These are phyloP conservation scores for Pythium plurisporium DNA, from an alignment of 352 stramenopile genomes.

Conservation along the genomic window DNA sequence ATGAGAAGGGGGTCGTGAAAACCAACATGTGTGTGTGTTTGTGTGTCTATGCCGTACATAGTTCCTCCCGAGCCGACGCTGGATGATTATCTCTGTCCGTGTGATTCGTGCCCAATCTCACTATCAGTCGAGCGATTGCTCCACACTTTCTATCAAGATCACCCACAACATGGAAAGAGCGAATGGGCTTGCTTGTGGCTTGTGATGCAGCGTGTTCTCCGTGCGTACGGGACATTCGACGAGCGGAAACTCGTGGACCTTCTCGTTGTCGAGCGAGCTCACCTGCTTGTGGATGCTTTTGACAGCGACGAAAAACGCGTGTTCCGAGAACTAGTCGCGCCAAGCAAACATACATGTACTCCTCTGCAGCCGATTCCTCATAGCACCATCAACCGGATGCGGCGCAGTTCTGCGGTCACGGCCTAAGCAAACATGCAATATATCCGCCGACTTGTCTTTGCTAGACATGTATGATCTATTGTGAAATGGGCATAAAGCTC, in stretches of 20 bases:
- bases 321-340: constrained; percentile 28
- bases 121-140: constrained; percentile 39
- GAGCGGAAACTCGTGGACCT: constrained; percentile 32
- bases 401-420: constrained; percentile 1
- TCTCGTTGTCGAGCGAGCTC: not conserved
- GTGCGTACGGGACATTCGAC: constrained; percentile 64
- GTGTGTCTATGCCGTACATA: not conserved
- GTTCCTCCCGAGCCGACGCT: not conserved
- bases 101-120: constrained; percentile 54
- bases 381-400: too few relatives aligned
- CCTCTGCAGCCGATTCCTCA: too few relatives aligned
- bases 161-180: constrained; percentile 22
- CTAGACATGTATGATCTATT: too few relatives aligned
- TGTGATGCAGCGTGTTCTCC: constrained; percentile 44
- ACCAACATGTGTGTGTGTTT: not conserved
- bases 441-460: too few relatives aligned
- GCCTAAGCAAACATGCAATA: too few relatives aligned
- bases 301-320: constrained; percentile 46
- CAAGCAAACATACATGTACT: too few relatives aligned
- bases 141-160: constrained; percentile 14
- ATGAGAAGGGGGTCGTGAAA: too few relatives aligned
- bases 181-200: not conserved
- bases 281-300: constrained; percentile 41
- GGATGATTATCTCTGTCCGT: constrained; percentile 57
- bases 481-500: too few relatives aligned